Percentiles rank a stretch among this genome's conserved stretches.
Conservation (phyloP, 305 asterid species). For the Solanum hybrid region DNA sequence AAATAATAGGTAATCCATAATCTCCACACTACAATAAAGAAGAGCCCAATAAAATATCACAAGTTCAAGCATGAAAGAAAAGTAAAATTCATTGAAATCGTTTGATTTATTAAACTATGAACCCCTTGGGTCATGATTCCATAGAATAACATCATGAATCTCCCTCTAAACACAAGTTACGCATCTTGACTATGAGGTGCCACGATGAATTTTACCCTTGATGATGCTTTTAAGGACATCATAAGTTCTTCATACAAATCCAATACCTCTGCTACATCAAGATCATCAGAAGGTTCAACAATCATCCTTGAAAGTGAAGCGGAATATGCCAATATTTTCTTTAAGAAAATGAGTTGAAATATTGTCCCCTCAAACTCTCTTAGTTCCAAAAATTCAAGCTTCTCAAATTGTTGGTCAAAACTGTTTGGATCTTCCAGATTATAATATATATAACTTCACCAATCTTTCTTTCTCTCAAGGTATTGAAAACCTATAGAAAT, state of each 20-base stretch:
- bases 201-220: neutral
- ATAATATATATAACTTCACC: neutral
- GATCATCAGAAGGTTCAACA: neutral
- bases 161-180: neutral
- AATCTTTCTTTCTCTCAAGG: neutral
- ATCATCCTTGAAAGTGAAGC: neutral
- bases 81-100: neutral
- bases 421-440: neutral
- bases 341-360: no score
- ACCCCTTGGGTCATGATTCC: neutral
- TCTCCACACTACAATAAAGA: neutral
- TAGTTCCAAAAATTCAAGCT: neutral
- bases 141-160: neutral
- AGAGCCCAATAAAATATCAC: neutral
- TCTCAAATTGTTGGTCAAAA: neutral
- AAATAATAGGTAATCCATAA: no score
- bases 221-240: neutral
- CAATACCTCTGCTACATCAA: neutral
- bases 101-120: neutral
- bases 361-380: neutral
- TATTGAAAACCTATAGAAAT: neutral
- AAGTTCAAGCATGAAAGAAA: neutral
- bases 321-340: neutral
- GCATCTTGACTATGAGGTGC: neutral
- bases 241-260: neutral